Evolutionary conservation across 805 yeast species (phyloP).

Genomic region (Kodamaea laetipori): DNA sequence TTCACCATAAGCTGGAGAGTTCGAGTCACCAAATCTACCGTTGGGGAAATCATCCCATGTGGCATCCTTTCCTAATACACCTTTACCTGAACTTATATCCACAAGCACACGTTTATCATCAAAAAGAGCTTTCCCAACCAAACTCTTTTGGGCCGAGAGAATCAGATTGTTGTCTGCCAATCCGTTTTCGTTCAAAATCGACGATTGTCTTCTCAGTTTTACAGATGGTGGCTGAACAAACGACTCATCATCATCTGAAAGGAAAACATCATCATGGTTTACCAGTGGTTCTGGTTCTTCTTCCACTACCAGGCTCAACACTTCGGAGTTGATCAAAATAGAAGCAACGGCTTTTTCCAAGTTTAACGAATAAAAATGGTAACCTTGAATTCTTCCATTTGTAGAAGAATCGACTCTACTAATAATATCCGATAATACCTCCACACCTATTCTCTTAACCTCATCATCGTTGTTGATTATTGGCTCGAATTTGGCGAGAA

Average conservation of each 20-base stretch:
- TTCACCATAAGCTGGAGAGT: constrained; percentile 97
- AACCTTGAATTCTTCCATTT: constrained; percentile 65
- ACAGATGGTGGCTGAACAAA: constrained; percentile 2
- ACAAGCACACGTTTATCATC: constrained; percentile 56
- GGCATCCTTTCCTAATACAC: constrained; percentile 82
- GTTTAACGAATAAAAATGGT: constrained; percentile 91
- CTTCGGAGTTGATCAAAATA: constrained; percentile 63
- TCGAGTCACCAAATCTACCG: constrained; percentile 92
- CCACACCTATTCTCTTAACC: constrained; percentile 83
- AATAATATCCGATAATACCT: constrained; percentile 64
- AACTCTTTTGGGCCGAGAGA: constrained; percentile 21
- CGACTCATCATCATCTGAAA: constrained; percentile 41
- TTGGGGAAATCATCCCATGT: constrained; percentile 98
- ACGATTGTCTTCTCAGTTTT: constrained; percentile 35
- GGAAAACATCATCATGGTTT: constrained; percentile 38
- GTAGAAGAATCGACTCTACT: constrained; percentile 56
- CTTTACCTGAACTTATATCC: constrained; percentile 82
- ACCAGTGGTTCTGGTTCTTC: constrained; percentile 6
- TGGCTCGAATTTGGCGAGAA: constrained; percentile 57
- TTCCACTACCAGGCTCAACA: constrained; percentile 49
- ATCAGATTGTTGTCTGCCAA: constrained; percentile 22
- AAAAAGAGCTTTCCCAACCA: constrained; percentile 29
- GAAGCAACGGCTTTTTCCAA: constrained; percentile 91
- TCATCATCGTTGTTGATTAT: constrained; percentile 67
- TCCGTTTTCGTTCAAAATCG: constrained; percentile 45